Evolutionary conservation across 1,139 yeast genomes (phyloP).

Genomic region (Kodamaea arcana): DNA sequence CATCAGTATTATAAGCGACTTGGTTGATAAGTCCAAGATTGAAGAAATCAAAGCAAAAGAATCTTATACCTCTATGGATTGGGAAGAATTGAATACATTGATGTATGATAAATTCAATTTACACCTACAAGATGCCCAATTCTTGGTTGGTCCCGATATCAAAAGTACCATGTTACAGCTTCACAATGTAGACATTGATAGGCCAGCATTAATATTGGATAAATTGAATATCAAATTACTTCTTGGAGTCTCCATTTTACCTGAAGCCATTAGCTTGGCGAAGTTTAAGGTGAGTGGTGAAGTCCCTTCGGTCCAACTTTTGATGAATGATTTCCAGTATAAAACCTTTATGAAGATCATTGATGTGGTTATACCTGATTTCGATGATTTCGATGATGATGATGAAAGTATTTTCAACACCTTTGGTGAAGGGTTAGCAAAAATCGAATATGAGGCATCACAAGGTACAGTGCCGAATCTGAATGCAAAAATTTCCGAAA

Average conservation of each 20-base stretch:
- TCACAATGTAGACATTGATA: constrained; percentile 38
- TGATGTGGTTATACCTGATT: constrained; percentile 65
- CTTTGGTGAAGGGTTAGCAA: constrained; percentile 20
- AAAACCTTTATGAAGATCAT: constrained; percentile 78
- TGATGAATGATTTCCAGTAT: constrained; percentile 85
- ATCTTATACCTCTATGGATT: constrained; percentile 68
- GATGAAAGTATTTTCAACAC: constrained; percentile 35
- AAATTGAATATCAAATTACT: constrained; percentile 68
- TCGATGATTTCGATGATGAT: constrained; percentile 33
- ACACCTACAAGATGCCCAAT: constrained; percentile 79
- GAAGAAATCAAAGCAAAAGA: constrained; percentile 68
- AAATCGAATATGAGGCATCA: constrained; percentile 18
- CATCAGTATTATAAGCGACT: constrained; percentile 74
- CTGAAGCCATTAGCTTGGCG: constrained; percentile 73
- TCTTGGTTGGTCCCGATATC: constrained; percentile 80
- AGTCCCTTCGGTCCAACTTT: constrained; percentile 68
- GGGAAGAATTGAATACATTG: constrained; percentile 63
- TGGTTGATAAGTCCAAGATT: constrained; percentile 68
- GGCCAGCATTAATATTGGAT: constrained; percentile 62
- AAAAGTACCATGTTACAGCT: constrained; percentile 71
- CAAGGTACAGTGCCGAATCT: neutral
- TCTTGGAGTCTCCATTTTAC: constrained; percentile 79
- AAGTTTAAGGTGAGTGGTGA: constrained; percentile 72
- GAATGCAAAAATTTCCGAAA: constrained; percentile 2
- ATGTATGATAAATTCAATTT: constrained; percentile 89